phyloP scores from a whole-genome alignment of 1,284 basidiomycete species.

The Fomitopsis betulina region DNA sequence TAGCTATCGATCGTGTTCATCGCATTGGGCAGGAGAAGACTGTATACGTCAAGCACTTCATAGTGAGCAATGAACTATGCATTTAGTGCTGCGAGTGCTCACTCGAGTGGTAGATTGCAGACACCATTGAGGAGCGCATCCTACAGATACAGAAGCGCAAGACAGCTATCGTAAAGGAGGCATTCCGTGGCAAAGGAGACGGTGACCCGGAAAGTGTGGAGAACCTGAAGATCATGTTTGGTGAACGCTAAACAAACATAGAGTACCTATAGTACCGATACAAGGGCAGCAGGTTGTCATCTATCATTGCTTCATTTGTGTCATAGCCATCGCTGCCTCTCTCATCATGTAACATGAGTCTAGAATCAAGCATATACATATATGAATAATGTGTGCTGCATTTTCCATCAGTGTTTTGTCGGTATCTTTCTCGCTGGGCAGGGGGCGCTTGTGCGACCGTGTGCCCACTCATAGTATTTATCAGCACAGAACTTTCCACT shows the following conservation, averaged over 20 bases:
- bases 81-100: background rate
- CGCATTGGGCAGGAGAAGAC: slow-evolving; percentile 80
- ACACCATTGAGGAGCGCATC: slow-evolving; percentile 79
- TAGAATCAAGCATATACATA: no score
- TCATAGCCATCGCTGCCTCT: no score
- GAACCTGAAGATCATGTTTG: slow-evolving; percentile 77
- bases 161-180: slow-evolving; percentile 79
- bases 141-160: slow-evolving; percentile 88
- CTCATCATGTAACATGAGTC: no score
- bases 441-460: no score
- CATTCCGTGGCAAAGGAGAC: slow-evolving; percentile 53
- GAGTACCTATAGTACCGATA: background rate
- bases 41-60: slow-evolving; percentile 89
- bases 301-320: background rate
- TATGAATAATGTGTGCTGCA: no score
- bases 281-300: no score
- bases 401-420: no score
- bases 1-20: slow-evolving; percentile 79
- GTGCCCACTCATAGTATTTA: no score
- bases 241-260: slow-evolving; percentile 23
- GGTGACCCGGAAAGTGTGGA: slow-evolving; percentile 67
- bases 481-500: no score
- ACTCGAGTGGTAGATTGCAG: slow-evolving; percentile 44
- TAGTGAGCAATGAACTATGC: slow-evolving; percentile 48
- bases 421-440: no score